Base-by-base conservation (phyloP, 2,329 filamentous ascomycete genomes). In the Aaosphaeria pasadenensis region DNA sequence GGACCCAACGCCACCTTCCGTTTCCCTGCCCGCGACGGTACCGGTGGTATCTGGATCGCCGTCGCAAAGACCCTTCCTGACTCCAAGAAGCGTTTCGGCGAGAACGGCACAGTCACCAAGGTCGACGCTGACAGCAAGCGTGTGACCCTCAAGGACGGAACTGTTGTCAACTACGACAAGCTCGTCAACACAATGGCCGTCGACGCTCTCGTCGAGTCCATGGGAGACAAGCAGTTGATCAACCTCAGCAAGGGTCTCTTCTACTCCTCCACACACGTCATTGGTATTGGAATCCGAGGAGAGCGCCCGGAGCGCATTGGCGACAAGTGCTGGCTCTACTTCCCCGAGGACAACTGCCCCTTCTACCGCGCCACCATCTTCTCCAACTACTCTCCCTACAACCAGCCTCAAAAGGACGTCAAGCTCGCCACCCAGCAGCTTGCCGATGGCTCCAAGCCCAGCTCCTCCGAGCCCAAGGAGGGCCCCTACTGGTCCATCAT, bases 401-500 rank as follows among this genome's bases (percentile, higher is more conserved):
- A 99, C 81, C 94, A 97, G 78, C 94, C 94, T 32, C 78, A 88
- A 58, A 79, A 84, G 50, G 85, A 86, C 49, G 86, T 81, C 69
- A 94, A 95, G 81, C 84, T 99, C 48, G 84, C 91, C 36, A 97
- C 94, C 24, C 77, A 90, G 60, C 88, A 91, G 72, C 81, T 91
- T 39, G 94, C 88, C 49, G 82, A 96, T 64, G 94, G 94, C 71
- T 88, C 85, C 74, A 89, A 90, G 77, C 83, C 91, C 49, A 74
- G 79, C 53, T 88, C 83, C 60, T 79, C 78, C 44, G 85, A 88
- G 66, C 76, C 89, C 51, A 82, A 94, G 79, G 83, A 88, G 66
- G 94, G 94, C 32, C 94, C 94, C 39, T 99, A 99, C 85, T 99
- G 94, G 94, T 97, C 92, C 56, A 95, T 99, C 80, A 99, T 99